Evolutionary conservation across 176 grass and related monocot species (phyloP), one percentile per base, ranked within the genome.

Genomic region (Carex littledalei): DNA sequence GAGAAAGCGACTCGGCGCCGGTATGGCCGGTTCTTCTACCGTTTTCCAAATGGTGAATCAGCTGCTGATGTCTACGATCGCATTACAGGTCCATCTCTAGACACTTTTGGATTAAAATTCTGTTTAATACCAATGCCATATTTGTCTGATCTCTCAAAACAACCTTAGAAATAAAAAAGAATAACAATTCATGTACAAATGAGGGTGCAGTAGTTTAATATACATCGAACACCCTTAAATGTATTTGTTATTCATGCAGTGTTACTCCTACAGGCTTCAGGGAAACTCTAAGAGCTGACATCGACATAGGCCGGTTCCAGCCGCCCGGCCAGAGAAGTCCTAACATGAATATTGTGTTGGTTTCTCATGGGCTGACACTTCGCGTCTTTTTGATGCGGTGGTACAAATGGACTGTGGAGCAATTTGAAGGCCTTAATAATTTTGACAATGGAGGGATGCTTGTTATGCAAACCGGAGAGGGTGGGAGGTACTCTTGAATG

Each of bases 401-500:
- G 93, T 95, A 95, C 85, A 95, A 92, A 89, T 95, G 93, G 93
- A 91, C 93, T 4, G 93, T 95, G 0, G 24, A 75, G 3, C 89
- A 95, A 81, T 95, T 92, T 63, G 90, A 91, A 59, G 85, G 87
- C 10, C 87, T 95, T 21, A 60, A 41, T 16, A 95, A 95, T 84
- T 54, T 95, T 68, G 32, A 41, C 43, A 95, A 95, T 18, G 87
- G 90, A 43, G 90, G 85, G 53, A 69, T 85, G 45, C 21, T 92
- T 29, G 90, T 95, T 24, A 95, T 95, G 93, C 93, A 95, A 85
- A 88, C 90, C 2, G 93, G 93, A 0, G 8, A 67, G 0, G 90
- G 89, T 0, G 90, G 90, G 21, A 88, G 89, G 89, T 91, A 90
- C 34, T 54, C 56, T 35, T 52, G 12, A 6, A 54, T 54, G 67